These are phyloP conservation scores for Tilletiopsis washingtonensis DNA, from an alignment of 1,284 basidiomycete genomes.

Conservation along the genomic window DNA sequence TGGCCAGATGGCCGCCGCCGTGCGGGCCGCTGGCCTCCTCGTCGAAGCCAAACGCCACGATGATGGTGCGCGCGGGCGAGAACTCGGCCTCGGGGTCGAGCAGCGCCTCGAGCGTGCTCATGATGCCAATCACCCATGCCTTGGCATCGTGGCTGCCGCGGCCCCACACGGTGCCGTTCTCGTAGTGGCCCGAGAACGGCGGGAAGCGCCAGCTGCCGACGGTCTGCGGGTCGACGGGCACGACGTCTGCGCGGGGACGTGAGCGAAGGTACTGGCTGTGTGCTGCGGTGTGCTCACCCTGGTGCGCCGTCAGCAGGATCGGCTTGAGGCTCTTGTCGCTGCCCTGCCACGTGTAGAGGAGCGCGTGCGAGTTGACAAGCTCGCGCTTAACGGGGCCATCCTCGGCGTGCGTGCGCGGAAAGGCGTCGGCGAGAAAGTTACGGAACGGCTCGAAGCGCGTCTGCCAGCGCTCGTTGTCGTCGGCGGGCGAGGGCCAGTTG, in stretches of 20 bases:
- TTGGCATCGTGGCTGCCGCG: constrained; percentile 46
- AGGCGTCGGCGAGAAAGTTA: constrained; percentile 19
- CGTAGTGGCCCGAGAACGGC: constrained; percentile 51
- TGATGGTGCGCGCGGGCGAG: constrained; percentile 50
- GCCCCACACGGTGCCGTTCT: constrained; percentile 53
- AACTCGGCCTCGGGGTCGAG: constrained; percentile 47
- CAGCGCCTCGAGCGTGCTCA: constrained; percentile 52
- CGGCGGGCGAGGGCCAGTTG: constrained; percentile 20
- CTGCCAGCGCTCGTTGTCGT: constrained; percentile 19
- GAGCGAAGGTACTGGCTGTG: background rate
- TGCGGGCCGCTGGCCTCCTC: constrained; percentile 53
- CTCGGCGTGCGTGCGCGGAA: constrained; percentile 9
- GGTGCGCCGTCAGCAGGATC: constrained; percentile 21
- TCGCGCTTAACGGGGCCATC: constrained; percentile 19
- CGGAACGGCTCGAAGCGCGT: constrained; percentile 22
- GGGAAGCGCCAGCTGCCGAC: constrained; percentile 52
- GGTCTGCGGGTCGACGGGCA: constrained; percentile 53
- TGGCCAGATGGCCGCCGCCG: constrained; percentile 55
- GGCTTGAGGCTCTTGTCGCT: constrained; percentile 58
- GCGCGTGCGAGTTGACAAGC: constrained; percentile 57
- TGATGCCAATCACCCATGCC: constrained; percentile 50
- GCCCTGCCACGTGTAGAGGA: constrained; percentile 62
- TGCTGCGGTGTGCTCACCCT: constrained; percentile 8
- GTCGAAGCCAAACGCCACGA: constrained; percentile 64
- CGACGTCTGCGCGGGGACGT: constrained; percentile 48